Conservation (phyloP, 805 yeast species). For the Lipomyces japonicus region DNA sequence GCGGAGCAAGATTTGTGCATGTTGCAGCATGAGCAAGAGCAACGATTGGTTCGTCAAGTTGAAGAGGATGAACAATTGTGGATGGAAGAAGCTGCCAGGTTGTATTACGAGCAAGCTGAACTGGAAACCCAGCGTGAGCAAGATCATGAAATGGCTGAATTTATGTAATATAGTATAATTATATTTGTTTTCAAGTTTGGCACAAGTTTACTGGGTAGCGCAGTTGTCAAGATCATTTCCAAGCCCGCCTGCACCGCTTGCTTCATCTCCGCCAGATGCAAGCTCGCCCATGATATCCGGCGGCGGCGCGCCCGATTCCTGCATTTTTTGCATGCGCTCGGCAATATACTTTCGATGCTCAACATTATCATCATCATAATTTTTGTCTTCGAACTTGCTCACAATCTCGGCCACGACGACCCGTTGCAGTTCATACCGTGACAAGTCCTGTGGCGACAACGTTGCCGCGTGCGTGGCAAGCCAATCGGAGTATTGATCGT, state of each 20-base stretch:
- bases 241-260: constrained; percentile 2
- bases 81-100: no score
- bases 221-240: constrained; percentile 1
- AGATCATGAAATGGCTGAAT: no score
- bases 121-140: no score
- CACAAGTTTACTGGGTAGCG: not conserved
- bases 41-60: no score
- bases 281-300: constrained; percentile 62
- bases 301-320: constrained; percentile 79
- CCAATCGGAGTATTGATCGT: constrained; percentile 69
- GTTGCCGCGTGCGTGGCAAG: constrained; percentile 50
- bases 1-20: constrained; percentile 11
- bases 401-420: constrained; percentile 59
- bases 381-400: constrained; percentile 59
- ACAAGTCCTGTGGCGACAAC: constrained; percentile 47
- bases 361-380: constrained; percentile 51
- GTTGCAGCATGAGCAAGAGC: no score
- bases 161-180: no score
- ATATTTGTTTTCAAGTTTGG: no score
- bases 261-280: constrained; percentile 26
- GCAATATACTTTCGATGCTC: constrained; percentile 51
- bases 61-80: no score
- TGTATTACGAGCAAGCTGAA: no score
- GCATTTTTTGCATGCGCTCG: constrained; percentile 54
- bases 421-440: constrained; percentile 59